Percentiles rank a stretch among this genome's conserved stretches.
Evolutionary conservation across 768 basidiomycete species (phyloP).

Genomic region (Calvatia gigantea): DNA sequence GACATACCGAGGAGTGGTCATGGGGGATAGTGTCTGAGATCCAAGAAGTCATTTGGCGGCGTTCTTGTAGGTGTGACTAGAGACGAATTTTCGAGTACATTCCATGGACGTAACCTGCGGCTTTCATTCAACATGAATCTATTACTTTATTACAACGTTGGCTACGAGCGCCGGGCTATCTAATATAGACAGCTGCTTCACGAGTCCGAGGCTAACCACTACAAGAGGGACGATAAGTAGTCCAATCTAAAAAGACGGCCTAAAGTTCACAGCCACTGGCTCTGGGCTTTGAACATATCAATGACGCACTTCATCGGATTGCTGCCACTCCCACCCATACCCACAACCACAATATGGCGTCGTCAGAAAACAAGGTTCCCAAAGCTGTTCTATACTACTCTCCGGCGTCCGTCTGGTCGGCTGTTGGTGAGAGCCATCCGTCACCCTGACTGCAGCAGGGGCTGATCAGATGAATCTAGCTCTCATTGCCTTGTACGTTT

Average conservation of each 20-base stretch:
- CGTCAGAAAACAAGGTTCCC: constrained; percentile 32
- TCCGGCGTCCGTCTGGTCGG: constrained; percentile 58
- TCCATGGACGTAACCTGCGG: constrained; percentile 25
- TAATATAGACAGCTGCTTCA: too few relatives aligned
- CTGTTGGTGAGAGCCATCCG: constrained; percentile 44
- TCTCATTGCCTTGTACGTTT: constrained; percentile 52
- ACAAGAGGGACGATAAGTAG: too few relatives aligned
- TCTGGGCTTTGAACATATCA: too few relatives aligned
- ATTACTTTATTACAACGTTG: background rate
- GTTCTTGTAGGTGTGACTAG: constrained; percentile 8
- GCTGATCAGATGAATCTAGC: constrained; percentile 27
- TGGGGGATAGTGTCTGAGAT: constrained; percentile 13
- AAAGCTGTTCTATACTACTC: constrained; percentile 83
- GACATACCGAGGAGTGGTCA: constrained; percentile 35
- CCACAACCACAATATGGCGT: constrained; percentile 22
- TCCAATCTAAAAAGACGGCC: too few relatives aligned
- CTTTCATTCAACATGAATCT: too few relatives aligned
- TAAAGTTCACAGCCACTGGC: constrained; percentile 8
- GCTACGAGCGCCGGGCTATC: too few relatives aligned
- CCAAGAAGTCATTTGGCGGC: background rate
- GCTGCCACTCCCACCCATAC: background rate
- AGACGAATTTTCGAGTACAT: constrained; percentile 31
- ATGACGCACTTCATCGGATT: too few relatives aligned
- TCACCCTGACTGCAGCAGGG: background rate
- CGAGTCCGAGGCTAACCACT: too few relatives aligned